phyloP scores from a whole-genome alignment of 2,329 filamentous ascomycete species.

The Harringtonia aguacate region DNA sequence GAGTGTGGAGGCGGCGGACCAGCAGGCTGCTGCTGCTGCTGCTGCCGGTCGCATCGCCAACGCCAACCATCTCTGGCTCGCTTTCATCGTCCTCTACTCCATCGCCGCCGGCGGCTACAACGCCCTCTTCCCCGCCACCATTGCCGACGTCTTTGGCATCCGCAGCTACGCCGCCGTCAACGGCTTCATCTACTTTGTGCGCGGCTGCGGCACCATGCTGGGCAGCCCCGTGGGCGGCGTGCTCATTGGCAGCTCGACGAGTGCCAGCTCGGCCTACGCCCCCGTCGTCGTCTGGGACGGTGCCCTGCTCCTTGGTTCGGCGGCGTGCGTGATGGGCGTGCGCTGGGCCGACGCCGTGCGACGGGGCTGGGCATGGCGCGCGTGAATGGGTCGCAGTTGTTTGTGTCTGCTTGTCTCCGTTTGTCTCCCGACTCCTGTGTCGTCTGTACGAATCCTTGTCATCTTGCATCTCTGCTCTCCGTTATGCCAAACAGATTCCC shows the following conservation, averaged over 20 bases:
- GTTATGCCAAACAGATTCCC: too few species aligned
- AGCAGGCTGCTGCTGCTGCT: background rate
- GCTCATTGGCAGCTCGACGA: slow-evolving; percentile 17
- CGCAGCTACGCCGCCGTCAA: slow-evolving; percentile 35
- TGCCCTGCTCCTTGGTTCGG: slow-evolving; percentile 26
- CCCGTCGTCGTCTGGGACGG: slow-evolving; percentile 30
- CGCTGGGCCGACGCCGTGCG: slow-evolving; percentile 21
- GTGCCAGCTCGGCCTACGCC: slow-evolving; percentile 19
- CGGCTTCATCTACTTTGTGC: slow-evolving; percentile 32
- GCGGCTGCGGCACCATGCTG: slow-evolving; percentile 31
- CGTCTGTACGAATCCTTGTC: too few species aligned
- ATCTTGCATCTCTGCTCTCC: too few species aligned
- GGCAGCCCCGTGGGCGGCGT: slow-evolving; percentile 32
- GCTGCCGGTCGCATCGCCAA: background rate
- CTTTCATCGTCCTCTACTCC: slow-evolving; percentile 30
- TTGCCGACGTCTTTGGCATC: slow-evolving; percentile 37
- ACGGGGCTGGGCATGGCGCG: slow-evolving; percentile 11
- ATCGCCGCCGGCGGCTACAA: slow-evolving; percentile 32
- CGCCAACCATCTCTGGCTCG: slow-evolving; percentile 10
- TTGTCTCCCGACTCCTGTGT: too few species aligned
- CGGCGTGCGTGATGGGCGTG: slow-evolving; percentile 28
- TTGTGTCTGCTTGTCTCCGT: too few species aligned
- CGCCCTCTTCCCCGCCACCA: slow-evolving; percentile 31
- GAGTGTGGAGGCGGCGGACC: slow-evolving; percentile 5
- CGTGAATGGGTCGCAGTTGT: slow-evolving; percentile 1